A percentile compares a stretch with the other conserved stretches of the same genome.
These are phyloP conservation scores for Harringtonia aguacate DNA, from an alignment of 2,329 filamentous ascomycete species.

Conservation along the genomic window DNA sequence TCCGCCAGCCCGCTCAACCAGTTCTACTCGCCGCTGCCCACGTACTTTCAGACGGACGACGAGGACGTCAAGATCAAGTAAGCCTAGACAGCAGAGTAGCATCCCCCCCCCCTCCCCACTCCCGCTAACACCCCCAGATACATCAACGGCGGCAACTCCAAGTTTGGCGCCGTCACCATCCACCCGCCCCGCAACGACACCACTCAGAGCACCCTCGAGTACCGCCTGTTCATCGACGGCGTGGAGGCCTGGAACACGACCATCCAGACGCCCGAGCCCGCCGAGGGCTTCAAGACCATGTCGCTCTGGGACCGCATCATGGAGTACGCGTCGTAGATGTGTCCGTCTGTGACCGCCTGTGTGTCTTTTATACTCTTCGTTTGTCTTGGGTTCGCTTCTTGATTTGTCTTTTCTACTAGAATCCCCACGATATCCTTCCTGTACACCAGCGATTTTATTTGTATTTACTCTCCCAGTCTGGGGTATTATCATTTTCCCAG, in stretches of 20 bases:
- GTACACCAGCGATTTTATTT: too few species aligned
- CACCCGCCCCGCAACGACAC: constrained; percentile 32
- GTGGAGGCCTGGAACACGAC: constrained; percentile 62
- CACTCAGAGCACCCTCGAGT: constrained; percentile 64
- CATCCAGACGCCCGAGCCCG: constrained; percentile 31
- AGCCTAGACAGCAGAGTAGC: too few species aligned
- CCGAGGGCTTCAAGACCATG: constrained; percentile 17
- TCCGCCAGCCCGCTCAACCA: constrained; percentile 85
- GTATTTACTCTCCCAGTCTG: too few species aligned
- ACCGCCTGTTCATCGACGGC: constrained; percentile 75
- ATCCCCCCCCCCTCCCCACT: too few species aligned
- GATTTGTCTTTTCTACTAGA: not conserved
- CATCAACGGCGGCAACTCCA: constrained; percentile 74
- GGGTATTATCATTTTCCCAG: too few species aligned
- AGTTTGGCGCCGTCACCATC: constrained; percentile 78
- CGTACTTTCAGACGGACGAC: constrained; percentile 70
- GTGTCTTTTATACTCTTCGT: too few species aligned
- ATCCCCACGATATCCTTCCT: too few species aligned
- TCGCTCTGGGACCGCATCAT: constrained; percentile 36
- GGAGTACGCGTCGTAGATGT: not conserved
- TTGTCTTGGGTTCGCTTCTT: too few species aligned
- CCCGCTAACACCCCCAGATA: constrained; percentile 37
- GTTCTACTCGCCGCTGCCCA: constrained; percentile 80
- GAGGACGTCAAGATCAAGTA: constrained; percentile 80
- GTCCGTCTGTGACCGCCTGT: too few species aligned